Evolutionary conservation across 768 basidiomycete species (phyloP).

Genomic region (Calvatia gigantea): DNA sequence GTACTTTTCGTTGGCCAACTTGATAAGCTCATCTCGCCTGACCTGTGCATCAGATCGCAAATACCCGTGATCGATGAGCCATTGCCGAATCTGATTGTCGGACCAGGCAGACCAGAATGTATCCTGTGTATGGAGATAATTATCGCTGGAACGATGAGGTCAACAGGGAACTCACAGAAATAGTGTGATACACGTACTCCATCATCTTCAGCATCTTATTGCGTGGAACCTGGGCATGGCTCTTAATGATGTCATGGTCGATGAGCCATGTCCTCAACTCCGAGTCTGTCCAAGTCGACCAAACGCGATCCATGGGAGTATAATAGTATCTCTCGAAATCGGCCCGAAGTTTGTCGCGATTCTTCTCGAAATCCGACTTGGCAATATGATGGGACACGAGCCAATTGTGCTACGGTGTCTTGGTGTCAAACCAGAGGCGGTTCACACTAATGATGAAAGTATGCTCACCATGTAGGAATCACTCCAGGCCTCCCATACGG

Average conservation of each 20-base stretch:
- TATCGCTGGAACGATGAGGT: constrained; percentile 43
- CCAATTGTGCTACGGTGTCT: constrained; percentile 71
- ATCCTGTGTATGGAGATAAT: constrained; percentile 60
- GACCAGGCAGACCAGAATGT: constrained; percentile 69
- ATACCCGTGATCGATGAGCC: constrained; percentile 74
- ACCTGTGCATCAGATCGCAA: constrained; percentile 54
- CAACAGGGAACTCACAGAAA: background rate
- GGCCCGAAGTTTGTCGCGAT: constrained; percentile 58
- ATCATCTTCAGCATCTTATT: constrained; percentile 80
- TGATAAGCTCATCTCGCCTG: constrained; percentile 74
- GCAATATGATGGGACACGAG: constrained; percentile 75
- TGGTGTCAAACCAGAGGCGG: too few relatives aligned
- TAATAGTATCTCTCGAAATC: constrained; percentile 84
- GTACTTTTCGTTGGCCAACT: constrained; percentile 69
- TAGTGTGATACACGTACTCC: constrained; percentile 36
- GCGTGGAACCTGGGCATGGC: constrained; percentile 56
- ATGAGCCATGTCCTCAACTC: constrained; percentile 80
- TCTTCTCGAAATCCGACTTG: constrained; percentile 45
- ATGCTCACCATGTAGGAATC: constrained; percentile 74
- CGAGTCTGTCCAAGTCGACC: constrained; percentile 72
- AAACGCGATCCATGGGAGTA: constrained; percentile 47
- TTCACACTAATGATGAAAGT: too few relatives aligned
- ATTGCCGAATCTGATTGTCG: constrained; percentile 66
- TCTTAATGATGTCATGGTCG: constrained; percentile 67
- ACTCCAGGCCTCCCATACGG: constrained; percentile 84